Conservation (phyloP, 148 eudicot genomes). For the Nepenthes mirabilis region DNA sequence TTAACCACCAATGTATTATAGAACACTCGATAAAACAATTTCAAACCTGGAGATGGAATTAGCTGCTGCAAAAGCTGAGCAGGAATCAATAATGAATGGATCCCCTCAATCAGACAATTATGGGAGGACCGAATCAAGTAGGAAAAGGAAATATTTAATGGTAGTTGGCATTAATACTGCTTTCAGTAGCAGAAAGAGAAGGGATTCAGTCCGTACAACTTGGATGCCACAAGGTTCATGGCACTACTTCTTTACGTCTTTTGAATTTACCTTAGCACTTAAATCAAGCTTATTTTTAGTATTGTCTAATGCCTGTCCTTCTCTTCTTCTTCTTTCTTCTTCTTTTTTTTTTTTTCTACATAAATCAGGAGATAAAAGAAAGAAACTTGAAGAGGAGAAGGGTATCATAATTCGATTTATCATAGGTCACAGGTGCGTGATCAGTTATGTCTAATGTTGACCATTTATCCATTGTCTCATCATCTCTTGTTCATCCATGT, state of each 20-base stretch:
- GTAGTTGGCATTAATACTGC: conserved; percentile 86
- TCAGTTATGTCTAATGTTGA: not conserved
- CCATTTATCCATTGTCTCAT: no score
- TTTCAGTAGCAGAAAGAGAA: conserved; percentile 82
- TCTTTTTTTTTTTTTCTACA: not conserved
- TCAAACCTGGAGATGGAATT: conserved; percentile 88
- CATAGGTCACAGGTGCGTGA: conserved; percentile 77
- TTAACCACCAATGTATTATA: conserved; percentile 14
- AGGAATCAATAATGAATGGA: conserved; percentile 64
- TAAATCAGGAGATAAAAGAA: conserved; percentile 53
- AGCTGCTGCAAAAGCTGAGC: conserved; percentile 86
- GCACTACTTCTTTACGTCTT: not conserved
- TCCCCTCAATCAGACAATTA: conserved; percentile 41
- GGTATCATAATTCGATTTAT: conserved; percentile 82
- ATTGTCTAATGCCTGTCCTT: no score
- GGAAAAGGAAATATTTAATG: conserved; percentile 73
- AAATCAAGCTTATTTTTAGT: conserved; percentile 1
- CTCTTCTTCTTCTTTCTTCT: no score
- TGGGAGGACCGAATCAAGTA: conserved; percentile 20
- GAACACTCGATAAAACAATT: conserved; percentile 73
- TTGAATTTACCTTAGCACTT: not conserved
- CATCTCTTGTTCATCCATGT: not conserved
- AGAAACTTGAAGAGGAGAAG: conserved; percentile 83
- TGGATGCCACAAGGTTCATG: conserved; percentile 90
- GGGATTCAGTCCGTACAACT: conserved; percentile 92